Evolutionary conservation across 2,329 filamentous ascomycete species (phyloP).

Genomic region (Botrytis aclada): DNA sequence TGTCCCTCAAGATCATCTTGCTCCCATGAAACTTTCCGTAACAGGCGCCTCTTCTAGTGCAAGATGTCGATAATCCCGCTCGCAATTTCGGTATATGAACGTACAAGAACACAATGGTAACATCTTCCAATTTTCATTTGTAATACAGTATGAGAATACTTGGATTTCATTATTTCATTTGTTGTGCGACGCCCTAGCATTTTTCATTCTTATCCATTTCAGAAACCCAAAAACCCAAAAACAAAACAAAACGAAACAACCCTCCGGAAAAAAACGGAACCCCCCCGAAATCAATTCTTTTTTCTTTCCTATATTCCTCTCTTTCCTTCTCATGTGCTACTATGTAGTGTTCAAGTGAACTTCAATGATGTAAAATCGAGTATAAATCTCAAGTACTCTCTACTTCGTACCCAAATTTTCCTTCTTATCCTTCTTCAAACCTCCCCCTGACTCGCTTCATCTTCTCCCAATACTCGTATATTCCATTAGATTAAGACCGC

Average conservation of each 20-base stretch:
- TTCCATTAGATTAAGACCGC: neutral
- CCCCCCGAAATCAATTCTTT: neutral
- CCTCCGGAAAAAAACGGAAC: neutral
- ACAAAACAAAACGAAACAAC: neutral
- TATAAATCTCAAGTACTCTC: neutral
- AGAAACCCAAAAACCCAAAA: neutral
- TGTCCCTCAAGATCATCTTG: neutral
- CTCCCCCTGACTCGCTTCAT: neutral
- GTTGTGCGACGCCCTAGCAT: neutral
- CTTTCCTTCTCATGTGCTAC: neutral
- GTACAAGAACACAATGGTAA: neutral
- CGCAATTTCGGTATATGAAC: neutral
- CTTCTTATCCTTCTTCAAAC: neutral
- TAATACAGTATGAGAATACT: neutral
- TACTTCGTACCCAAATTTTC: neutral
- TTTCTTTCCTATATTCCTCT: neutral
- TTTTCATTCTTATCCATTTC: neutral
- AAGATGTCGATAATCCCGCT: neutral
- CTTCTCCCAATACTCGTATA: neutral
- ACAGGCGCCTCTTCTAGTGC: rapidly evolving
- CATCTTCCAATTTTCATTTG: neutral
- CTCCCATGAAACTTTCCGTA: neutral
- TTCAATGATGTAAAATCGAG: neutral
- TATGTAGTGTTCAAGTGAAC: neutral
- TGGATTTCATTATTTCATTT: neutral